Conservation (phyloP, 306 rosid genomes). For the Vicia villosa region DNA sequence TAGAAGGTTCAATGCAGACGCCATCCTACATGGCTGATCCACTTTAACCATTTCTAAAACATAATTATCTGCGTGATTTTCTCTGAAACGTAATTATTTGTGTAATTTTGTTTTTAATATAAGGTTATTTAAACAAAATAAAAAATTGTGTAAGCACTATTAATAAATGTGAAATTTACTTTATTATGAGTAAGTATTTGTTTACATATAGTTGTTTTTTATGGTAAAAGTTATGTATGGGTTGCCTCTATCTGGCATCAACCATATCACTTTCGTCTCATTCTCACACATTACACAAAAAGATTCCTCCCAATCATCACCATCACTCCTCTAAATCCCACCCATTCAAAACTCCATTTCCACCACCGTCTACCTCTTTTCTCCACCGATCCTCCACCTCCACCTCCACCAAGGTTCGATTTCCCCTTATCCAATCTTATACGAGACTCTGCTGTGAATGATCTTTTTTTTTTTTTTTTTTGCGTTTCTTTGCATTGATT, state of each 20-base stretch:
- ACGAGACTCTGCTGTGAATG: not conserved
- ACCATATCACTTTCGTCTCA: slow-evolving; percentile 32
- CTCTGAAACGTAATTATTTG: too few relatives aligned
- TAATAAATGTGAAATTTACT: not conserved
- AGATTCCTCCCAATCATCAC: slow-evolving; percentile 18
- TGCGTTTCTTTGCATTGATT: not conserved
- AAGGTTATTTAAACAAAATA: too few relatives aligned
- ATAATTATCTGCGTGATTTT: too few relatives aligned
- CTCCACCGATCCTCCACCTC: not conserved
- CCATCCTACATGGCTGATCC: too few relatives aligned
- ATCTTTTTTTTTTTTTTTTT: too few relatives aligned
- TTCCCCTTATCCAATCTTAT: not conserved
- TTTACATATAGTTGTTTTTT: not conserved
- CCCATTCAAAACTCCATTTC: not conserved
- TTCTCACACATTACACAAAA: not conserved
- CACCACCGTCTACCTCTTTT: too few relatives aligned
- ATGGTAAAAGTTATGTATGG: not conserved
- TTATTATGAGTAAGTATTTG: not conserved
- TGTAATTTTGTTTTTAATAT: too few relatives aligned
- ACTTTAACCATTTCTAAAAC: too few relatives aligned
- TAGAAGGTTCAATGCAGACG: too few relatives aligned
- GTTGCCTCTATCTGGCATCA: slow-evolving; percentile 34
- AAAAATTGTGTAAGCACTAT: too few relatives aligned
- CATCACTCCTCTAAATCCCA: not conserved
- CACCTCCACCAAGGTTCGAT: slow-evolving; percentile 32